Base-by-base conservation (phyloP, 1,284 basidiomycete species). In the Singerocomus inundabilis region DNA sequence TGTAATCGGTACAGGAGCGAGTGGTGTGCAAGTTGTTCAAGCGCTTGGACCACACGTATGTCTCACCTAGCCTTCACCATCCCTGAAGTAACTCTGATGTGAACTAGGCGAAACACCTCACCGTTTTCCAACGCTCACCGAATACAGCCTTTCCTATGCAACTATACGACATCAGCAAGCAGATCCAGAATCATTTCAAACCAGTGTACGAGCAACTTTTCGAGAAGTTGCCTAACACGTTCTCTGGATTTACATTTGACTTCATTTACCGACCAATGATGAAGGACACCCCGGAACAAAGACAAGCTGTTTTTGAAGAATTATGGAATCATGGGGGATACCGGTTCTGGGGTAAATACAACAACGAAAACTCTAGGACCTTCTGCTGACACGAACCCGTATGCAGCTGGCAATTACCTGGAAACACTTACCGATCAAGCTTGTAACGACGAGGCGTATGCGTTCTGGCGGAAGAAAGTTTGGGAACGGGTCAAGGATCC, bases 61-160 rank as follows among this genome's bases (percentile, higher is more conserved):
- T 40, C 32, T 21, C 6, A 10, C 21, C 11, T 3, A 11, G 4
- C 10, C 6, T 24, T 39, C 13, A 18, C 24, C 21, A 18, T 16
- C 16, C 18, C 12, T 16, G 1, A 44, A 32, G 12, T 9, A 15
- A 28, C 4, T 21, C 13, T 35, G 16, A 16, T n/a, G 11, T 32
- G 34, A 3, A 41, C 26, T 43, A 53, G 54, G 54, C 38, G 5
- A 37, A 53, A 25, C 41, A 43, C 26, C 54, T 55, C 15, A 56
- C 54, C 16, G 42, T 56, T n/a, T 55, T 56, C 39, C 54, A 55
- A 39, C 54, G 54, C n/a, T 5, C 49, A 5, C 54, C 54, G 1
- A 56, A 55, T 7, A 39, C 34, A 3, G 54, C 54, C 6, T 3
- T 55, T 26, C 54, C 54, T 1, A 55, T 55, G 54, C 30, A 33